Conservation (phyloP, 768 basidiomycete species). For the Agaricus bisporus region DNA sequence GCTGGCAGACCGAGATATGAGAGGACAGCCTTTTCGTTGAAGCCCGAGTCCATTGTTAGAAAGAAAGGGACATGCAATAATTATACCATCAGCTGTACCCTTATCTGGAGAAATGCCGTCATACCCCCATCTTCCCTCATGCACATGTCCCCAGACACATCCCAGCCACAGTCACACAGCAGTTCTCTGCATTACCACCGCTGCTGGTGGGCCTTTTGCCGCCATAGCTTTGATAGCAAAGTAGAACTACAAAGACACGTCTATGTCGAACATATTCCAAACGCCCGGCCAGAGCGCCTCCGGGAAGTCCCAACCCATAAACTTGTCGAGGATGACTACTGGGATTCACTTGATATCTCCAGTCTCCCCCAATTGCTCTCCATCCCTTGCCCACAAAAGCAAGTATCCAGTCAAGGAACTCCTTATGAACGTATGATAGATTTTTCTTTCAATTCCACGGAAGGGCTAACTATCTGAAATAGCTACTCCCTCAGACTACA, state of each 20-base stretch:
- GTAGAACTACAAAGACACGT: conserved; percentile 40
- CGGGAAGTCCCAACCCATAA: conserved; percentile 37
- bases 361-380: conserved; percentile 5
- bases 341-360: conserved; percentile 27
- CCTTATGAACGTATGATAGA: not conserved
- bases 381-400: not conserved
- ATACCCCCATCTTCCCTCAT: not conserved
- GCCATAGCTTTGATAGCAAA: conserved; percentile 30
- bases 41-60: conserved; percentile 15
- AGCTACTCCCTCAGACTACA: not conserved
- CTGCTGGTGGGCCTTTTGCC: conserved; percentile 54
- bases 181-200: conserved; percentile 18
- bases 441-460: not conserved
- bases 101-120: not conserved
- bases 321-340: conserved; percentile 38
- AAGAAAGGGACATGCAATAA: conserved; percentile 8
- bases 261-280: conserved; percentile 38
- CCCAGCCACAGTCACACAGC: conserved; percentile 1
- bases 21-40: conserved; percentile 29
- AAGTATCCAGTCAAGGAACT: conserved; percentile 2
- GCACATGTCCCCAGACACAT: not conserved
- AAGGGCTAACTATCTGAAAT: not conserved
- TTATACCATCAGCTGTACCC: not conserved
- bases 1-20: conserved; percentile 51
- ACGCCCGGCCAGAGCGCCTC: conserved; percentile 35